A percentile compares a stretch with the other conserved stretches of the same genome.
Conservation (phyloP, 306 rosid genomes). For the Trifolium pratense region DNA sequence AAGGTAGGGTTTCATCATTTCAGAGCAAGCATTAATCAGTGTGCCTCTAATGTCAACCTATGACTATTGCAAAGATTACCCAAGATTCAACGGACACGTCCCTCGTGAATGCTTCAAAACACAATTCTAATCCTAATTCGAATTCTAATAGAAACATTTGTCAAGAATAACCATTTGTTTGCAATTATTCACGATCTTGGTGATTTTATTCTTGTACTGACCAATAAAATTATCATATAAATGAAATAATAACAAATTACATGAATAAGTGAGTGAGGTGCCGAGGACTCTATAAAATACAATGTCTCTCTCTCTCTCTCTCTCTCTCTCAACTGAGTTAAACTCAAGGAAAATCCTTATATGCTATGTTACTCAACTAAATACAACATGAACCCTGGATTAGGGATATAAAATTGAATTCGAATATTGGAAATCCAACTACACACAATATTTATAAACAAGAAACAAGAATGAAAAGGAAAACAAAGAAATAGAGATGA, state of each 20-base stretch:
- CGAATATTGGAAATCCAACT: neutral
- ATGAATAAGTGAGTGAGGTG: neutral
- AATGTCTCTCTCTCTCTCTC: no score
- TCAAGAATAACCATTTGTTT: neutral
- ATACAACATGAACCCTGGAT: conserved; percentile 10
- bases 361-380: neutral
- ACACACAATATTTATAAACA: neutral
- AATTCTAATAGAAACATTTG: neutral
- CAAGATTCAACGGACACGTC: conserved; percentile 57
- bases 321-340: no score
- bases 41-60: conserved; percentile 60
- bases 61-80: conserved; percentile 70
- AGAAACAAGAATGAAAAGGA: no score
- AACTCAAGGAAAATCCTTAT: neutral
- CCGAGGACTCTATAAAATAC: no score
- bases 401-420: neutral
- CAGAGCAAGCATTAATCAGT: conserved; percentile 60
- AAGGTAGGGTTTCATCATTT: conserved; percentile 52
- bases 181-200: conserved; percentile 29
- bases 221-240: neutral
- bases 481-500: no score
- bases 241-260: conserved; percentile 15
- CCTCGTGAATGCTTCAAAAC: conserved; percentile 60
- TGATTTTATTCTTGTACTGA: conserved; percentile 7
- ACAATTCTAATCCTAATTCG: conserved; percentile 40